A percentile compares a stretch with the other conserved stretches of the same genome.
Conservation (phyloP, 805 yeast species). For the Debaryomyces castellii region DNA sequence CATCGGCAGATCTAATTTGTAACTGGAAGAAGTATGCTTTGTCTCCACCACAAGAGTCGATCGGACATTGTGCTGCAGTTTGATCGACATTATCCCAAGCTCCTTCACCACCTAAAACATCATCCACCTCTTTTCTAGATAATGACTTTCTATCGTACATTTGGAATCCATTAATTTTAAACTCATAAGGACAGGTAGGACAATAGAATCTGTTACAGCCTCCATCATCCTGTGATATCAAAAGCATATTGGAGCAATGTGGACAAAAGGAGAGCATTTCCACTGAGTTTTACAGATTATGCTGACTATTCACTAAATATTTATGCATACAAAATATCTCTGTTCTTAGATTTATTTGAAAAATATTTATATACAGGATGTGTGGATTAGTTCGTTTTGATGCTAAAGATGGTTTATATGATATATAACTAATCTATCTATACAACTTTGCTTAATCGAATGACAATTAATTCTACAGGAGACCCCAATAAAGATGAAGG, state of each 20-base stretch:
- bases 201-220: slow-evolving; percentile 75
- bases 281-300: not conserved
- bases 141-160: slow-evolving; percentile 82
- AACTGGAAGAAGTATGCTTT: slow-evolving; percentile 96
- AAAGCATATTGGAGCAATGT: slow-evolving; percentile 86
- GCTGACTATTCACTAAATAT: not conserved
- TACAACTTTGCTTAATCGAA: not conserved
- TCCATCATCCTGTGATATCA: slow-evolving; percentile 57
- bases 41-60: slow-evolving; percentile 78
- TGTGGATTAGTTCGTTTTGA: not conserved
- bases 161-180: slow-evolving; percentile 79
- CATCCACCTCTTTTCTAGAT: slow-evolving; percentile 89
- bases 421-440: not conserved
- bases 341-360: not conserved
- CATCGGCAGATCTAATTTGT: slow-evolving; percentile 97
- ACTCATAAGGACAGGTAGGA: slow-evolving; percentile 93
- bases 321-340: not conserved
- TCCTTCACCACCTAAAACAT: slow-evolving; percentile 93
- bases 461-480: not conserved
- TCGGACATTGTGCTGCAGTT: slow-evolving; percentile 89
- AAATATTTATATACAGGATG: not conserved
- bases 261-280: slow-evolving; percentile 95
- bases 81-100: slow-evolving; percentile 99
- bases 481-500: not conserved
- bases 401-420: not conserved